Evolutionary conservation across 2,329 filamentous ascomycete genomes (phyloP).

Genomic region (Aspergillus oerlinghausenensis): DNA sequence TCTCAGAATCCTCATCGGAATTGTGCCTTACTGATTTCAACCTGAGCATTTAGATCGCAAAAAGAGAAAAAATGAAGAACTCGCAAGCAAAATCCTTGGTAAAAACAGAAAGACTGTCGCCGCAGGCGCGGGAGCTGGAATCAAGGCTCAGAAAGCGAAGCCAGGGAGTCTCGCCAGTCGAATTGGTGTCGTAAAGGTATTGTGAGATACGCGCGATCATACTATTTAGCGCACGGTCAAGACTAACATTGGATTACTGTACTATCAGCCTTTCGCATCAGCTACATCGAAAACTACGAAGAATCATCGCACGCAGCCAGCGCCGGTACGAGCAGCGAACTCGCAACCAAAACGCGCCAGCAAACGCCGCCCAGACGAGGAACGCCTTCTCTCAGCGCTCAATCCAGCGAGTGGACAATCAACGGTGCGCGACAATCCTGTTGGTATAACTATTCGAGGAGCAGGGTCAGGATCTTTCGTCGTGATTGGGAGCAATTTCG

Average conservation of each 20-base stretch:
- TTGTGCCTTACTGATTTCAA: background rate
- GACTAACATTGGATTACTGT: conserved; percentile 1
- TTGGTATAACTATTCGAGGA: conserved; percentile 53
- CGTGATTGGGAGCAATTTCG: conserved; percentile 60
- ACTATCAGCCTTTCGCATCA: conserved; percentile 37
- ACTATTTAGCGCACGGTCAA: background rate
- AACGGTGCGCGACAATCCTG: conserved; percentile 27
- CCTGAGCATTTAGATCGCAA: conserved; percentile 42
- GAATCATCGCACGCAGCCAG: conserved; percentile 31
- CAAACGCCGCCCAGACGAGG: conserved; percentile 32
- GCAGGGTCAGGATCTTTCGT: conserved; percentile 50
- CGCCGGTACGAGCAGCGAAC: conserved; percentile 13
- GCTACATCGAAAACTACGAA: conserved; percentile 35
- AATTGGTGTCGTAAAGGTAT: conserved; percentile 55
- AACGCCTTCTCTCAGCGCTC: conserved; percentile 29
- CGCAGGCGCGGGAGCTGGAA: conserved; percentile 40
- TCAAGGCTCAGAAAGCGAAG: conserved; percentile 38
- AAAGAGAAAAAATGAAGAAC: conserved; percentile 51
- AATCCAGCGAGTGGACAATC: conserved; percentile 26
- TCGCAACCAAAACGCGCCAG: conserved; percentile 23
- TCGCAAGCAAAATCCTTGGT: conserved; percentile 58
- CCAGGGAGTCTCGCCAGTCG: conserved; percentile 54
- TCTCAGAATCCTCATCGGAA: background rate
- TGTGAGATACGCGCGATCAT: background rate
- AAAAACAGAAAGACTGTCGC: conserved; percentile 48